A percentile compares a stretch with the other conserved stretches of the same genome.
Conservation (phyloP, 495 filamentous ascomycete species). For the Talaromyces liani region DNA sequence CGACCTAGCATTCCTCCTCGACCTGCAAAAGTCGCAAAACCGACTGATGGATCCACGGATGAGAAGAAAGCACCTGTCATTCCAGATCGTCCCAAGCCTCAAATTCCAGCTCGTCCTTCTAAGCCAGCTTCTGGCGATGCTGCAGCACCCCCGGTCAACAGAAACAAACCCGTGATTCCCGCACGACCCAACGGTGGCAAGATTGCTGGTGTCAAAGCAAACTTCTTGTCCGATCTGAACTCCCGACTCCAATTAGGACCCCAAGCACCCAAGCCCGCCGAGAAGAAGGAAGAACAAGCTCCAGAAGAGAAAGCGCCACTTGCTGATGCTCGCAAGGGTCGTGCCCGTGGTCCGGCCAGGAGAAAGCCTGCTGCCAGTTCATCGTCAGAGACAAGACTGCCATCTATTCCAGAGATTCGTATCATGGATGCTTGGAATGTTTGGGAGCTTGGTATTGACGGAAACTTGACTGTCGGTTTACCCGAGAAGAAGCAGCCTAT, state of each 20-base stretch:
- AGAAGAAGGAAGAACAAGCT: conserved; percentile 47
- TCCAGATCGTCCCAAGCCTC: conserved; percentile 72
- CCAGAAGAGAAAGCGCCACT: conserved; percentile 69
- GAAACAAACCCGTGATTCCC: conserved; percentile 73
- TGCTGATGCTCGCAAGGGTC: conserved; percentile 77
- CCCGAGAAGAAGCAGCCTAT: conserved; percentile 14
- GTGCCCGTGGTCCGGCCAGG: conserved; percentile 81
- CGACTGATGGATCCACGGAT: conserved; percentile 9
- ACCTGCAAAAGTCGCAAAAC: conserved; percentile 22
- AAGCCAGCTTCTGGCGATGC: conserved; percentile 41
- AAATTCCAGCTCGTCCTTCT: conserved; percentile 62
- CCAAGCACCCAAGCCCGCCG: conserved; percentile 60
- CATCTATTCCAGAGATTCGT: conserved; percentile 35
- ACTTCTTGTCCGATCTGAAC: conserved; percentile 87
- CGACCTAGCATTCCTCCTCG: conserved; percentile 40
- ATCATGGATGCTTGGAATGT: conserved; percentile 44
- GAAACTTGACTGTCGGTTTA: conserved; percentile 31
- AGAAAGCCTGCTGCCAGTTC: conserved; percentile 54
- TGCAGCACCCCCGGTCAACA: conserved; percentile 34
- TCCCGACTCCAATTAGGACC: conserved; percentile 77
- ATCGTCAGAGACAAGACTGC: conserved; percentile 17
- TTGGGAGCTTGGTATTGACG: conserved; percentile 43
- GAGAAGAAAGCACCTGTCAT: conserved; percentile 30
- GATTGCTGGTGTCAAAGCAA: conserved; percentile 82
- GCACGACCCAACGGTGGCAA: conserved; percentile 70